Evolutionary conservation across 768 basidiomycete species (phyloP).

Genomic region (Kwoniella heveanensis): DNA sequence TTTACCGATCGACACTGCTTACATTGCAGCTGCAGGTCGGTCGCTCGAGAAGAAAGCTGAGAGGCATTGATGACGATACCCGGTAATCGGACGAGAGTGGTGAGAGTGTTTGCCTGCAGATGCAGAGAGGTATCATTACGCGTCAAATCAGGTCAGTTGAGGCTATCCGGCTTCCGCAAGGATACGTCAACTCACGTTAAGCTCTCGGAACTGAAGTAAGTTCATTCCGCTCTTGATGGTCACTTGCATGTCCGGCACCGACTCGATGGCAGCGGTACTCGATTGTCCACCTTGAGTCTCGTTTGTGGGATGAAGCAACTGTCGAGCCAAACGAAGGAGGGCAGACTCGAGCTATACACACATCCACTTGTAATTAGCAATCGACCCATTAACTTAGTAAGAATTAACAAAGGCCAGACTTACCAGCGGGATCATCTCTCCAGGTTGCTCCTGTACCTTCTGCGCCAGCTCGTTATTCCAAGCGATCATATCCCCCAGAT

Average conservation of each 20-base stretch:
- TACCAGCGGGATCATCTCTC: slow-evolving; percentile 84
- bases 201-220: slow-evolving; percentile 87
- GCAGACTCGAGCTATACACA: slow-evolving; percentile 81
- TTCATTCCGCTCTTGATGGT: slow-evolving; percentile 87
- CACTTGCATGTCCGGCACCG: slow-evolving; percentile 77
- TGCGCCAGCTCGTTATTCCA: slow-evolving; percentile 95
- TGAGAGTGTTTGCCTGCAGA: slow-evolving; percentile 81
- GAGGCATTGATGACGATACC: slow-evolving; percentile 98
- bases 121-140: no score
- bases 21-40: slow-evolving; percentile 88
- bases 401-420: no score
- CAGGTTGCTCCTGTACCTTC: slow-evolving; percentile 82
- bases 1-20: slow-evolving; percentile 82
- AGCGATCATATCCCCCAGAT: slow-evolving; percentile 67
- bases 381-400: neutral
- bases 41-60: slow-evolving; percentile 87
- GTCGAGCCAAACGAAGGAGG: slow-evolving; percentile 77
- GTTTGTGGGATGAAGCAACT: slow-evolving; percentile 75
- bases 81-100: slow-evolving; percentile 91
- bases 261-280: slow-evolving; percentile 41
- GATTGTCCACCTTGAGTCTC: slow-evolving; percentile 50
- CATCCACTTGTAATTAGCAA: neutral
- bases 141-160: neutral
- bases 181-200: slow-evolving; percentile 63
- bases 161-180: neutral